Evolutionary conservation across 2,329 filamentous ascomycete species (phyloP).

Genomic region (Rhynchosporium agropyri): DNA sequence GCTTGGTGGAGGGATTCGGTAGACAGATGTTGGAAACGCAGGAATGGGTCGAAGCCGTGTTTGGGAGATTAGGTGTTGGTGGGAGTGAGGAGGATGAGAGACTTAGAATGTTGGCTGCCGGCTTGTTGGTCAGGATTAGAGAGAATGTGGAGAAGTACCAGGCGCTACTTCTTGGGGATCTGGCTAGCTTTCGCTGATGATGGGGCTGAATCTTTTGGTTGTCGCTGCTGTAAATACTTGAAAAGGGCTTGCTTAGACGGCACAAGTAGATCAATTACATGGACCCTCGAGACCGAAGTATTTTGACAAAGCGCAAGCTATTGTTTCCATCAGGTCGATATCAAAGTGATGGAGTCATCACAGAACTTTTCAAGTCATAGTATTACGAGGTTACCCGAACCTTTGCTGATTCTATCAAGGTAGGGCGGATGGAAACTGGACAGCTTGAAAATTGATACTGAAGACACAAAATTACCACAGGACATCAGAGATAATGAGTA

Average conservation of each 20-base stretch:
- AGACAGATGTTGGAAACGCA: conserved; percentile 81
- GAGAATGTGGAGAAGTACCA: conserved; percentile 85
- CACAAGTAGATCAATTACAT: no score
- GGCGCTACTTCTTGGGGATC: conserved; percentile 72
- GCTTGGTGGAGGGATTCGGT: conserved; percentile 73
- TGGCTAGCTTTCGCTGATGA: conserved; percentile 47
- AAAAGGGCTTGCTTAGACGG: neutral
- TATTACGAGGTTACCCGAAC: no score
- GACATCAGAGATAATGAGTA: neutral
- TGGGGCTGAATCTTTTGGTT: neutral
- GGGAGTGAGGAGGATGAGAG: conserved; percentile 71
- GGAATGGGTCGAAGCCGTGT: conserved; percentile 81
- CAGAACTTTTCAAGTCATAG: no score
- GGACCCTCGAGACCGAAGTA: no score
- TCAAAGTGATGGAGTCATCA: no score
- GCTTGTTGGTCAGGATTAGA: conserved; percentile 73
- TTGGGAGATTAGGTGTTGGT: conserved; percentile 53
- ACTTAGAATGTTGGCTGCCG: conserved; percentile 77
- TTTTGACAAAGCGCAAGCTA: no score
- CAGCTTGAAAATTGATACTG: no score
- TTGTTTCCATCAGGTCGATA: no score
- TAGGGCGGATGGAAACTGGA: no score
- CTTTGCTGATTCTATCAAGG: no score
- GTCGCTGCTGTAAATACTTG: neutral
- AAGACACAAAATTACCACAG: neutral